These are phyloP conservation scores for Candida insectorum DNA, from an alignment of 805 yeast genomes.

Conservation along the genomic window DNA sequence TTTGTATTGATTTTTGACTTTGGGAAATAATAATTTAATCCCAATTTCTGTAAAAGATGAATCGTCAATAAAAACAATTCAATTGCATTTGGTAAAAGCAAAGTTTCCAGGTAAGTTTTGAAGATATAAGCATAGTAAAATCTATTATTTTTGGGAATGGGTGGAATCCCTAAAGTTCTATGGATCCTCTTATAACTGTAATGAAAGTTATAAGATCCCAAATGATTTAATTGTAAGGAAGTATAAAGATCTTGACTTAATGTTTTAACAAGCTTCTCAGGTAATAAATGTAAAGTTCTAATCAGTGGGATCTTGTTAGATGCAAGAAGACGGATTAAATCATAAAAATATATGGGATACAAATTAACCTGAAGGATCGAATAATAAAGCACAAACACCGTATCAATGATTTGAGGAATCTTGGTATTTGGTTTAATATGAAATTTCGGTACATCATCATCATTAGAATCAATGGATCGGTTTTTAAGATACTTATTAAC, in stretches of 20 bases:
- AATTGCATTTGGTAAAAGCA: slow-evolving; percentile 47
- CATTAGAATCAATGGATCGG: slow-evolving; percentile 5
- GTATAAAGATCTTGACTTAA: slow-evolving; percentile 24
- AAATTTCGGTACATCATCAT: slow-evolving; percentile 2
- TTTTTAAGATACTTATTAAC: slow-evolving; percentile 12
- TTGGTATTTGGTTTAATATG: slow-evolving; percentile 10
- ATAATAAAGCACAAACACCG: slow-evolving; percentile 44
- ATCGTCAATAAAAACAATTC: slow-evolving; percentile 39
- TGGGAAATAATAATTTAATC: slow-evolving; percentile 7
- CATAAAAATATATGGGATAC: slow-evolving; percentile 48
- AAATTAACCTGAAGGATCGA: slow-evolving; percentile 45
- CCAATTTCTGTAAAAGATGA: slow-evolving; percentile 13
- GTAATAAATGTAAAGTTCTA: slow-evolving; percentile 37
- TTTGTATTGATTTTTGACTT: neutral
- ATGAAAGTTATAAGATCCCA: slow-evolving; percentile 5
- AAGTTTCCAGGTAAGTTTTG: slow-evolving; percentile 37
- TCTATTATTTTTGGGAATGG: slow-evolving; percentile 6
- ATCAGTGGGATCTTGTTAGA: slow-evolving; percentile 49
- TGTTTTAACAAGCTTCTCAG: slow-evolving; percentile 30
- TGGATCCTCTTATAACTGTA: neutral
- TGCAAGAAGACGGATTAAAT: slow-evolving; percentile 41
- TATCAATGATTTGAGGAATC: slow-evolving; percentile 26
- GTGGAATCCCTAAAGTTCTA: slow-evolving; percentile 1
- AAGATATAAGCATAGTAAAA: slow-evolving; percentile 38
- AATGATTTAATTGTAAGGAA: neutral